Evolutionary conservation across 805 yeast species (phyloP).

Genomic region (Myxozyma neglecta): DNA sequence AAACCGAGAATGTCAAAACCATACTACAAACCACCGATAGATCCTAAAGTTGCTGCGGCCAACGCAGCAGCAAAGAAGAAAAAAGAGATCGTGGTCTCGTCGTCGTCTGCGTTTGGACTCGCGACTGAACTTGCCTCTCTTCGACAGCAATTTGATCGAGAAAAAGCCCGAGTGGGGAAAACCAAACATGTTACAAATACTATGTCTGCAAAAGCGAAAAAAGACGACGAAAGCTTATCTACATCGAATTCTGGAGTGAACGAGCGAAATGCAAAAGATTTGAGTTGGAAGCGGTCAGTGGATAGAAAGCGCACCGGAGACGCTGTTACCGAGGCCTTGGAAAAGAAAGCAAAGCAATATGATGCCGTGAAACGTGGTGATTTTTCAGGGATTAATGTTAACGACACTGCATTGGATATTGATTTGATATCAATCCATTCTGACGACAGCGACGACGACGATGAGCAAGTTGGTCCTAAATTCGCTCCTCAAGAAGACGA

Average conservation of each 20-base stretch:
- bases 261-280: conserved; percentile 22
- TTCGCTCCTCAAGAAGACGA: conserved; percentile 13
- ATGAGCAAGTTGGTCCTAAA: not conserved
- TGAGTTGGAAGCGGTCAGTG: not conserved
- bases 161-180: conserved; percentile 13
- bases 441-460: conserved; percentile 6
- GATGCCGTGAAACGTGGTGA: conserved; percentile 23
- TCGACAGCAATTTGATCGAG: conserved; percentile 23
- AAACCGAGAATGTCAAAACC: conserved; percentile 1
- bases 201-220: not conserved
- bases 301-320: not conserved
- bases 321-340: conserved; percentile 4
- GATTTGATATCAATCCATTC: conserved; percentile 22
- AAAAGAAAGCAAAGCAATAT: conserved; percentile 28
- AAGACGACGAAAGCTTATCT: not conserved
- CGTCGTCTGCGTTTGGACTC: conserved; percentile 25
- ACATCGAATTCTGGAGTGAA: conserved; percentile 21
- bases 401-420: conserved; percentile 29
- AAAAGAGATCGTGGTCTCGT: conserved; percentile 23
- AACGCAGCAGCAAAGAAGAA: conserved; percentile 1
- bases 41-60: conserved; percentile 6
- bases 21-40: conserved; percentile 14
- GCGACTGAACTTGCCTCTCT: conserved; percentile 24
- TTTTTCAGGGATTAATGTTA: conserved; percentile 1
- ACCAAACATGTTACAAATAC: not conserved